Base-by-base conservation (phyloP, 257 asterid species). In the Oldenlandia corymbosa region DNA sequence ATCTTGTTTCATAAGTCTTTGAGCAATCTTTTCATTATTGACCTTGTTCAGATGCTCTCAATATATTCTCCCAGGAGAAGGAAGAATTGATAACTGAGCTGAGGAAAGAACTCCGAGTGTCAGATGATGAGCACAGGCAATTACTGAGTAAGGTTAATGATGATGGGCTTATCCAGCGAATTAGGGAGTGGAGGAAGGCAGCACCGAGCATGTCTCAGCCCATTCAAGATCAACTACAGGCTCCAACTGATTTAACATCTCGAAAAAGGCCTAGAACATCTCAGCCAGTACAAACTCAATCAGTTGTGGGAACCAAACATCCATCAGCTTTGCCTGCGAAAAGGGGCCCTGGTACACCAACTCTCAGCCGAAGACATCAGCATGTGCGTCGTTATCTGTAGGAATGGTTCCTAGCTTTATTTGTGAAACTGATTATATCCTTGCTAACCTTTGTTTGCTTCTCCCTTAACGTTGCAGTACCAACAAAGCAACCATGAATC, bases 101-200 rank as follows among this genome's bases (percentile, higher is more conserved):
- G 16, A 80, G 99, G 81, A 93, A 83, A 81, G 99, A 93, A 71
- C 81, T 93, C 69, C 81, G 99, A 78, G 97, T 93, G 48, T 93
- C 99, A 10, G 99, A 93, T 24, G 96, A 93, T 68, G 99, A 93
- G 82, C 99, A 93, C 69, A 78, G 99, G 60, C 94, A 87, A 66
- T 78, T 81, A 46, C 95, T 93, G 36, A 78, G 81, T 68, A 83
- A 85, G 74, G 99, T 90, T 65, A 87, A 87, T 81, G 88, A 88
- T 28, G 99, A 92, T 68, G 92, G 81, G 58, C 86, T 90, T 73
- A 84, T 93, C 64, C 88, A 79, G 76, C 81, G 83, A 76, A 93
- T 93, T 76, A 83, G 99, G 71, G 99, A 93, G 72, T 93, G 99
- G 99, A 84, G 97, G 78, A 94, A 85, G 78, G 77, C 91, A 10